Evolutionary conservation across 805 yeast species (phyloP).

Genomic region (Saccharomyces mikatae): DNA sequence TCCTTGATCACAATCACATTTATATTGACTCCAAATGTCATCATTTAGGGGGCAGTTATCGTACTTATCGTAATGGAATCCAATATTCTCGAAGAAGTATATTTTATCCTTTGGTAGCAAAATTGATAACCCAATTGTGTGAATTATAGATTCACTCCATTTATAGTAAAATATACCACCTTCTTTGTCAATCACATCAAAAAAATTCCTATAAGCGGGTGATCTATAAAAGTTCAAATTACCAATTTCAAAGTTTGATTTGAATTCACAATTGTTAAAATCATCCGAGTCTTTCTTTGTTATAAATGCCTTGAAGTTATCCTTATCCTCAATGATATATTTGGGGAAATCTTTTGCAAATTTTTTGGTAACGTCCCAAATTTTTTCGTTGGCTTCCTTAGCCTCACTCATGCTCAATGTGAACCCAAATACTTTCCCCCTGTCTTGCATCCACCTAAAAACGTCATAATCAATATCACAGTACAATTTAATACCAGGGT

Average conservation of each 20-base stretch:
- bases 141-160: slow-evolving; percentile 85
- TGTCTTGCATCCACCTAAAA: slow-evolving; percentile 67
- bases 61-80: slow-evolving; percentile 65
- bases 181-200: slow-evolving; percentile 52
- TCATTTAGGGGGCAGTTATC: slow-evolving; percentile 65
- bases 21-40: slow-evolving; percentile 43
- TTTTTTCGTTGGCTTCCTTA: slow-evolving; percentile 56
- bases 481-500: slow-evolving; percentile 64
- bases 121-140: slow-evolving; percentile 65
- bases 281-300: slow-evolving; percentile 32
- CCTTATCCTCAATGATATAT: slow-evolving; percentile 45
- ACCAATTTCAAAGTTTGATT: slow-evolving; percentile 76
- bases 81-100: slow-evolving; percentile 67
- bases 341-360: slow-evolving; percentile 52
- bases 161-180: slow-evolving; percentile 81
- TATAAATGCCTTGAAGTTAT: slow-evolving; percentile 59
- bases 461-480: slow-evolving; percentile 72
- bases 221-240: slow-evolving; percentile 61
- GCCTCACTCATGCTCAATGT: slow-evolving; percentile 61
- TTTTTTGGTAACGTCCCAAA: slow-evolving; percentile 61
- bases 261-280: slow-evolving; percentile 76
- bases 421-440: slow-evolving; percentile 61
- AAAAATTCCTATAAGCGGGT: slow-evolving; percentile 54
- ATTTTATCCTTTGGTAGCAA: slow-evolving; percentile 53
- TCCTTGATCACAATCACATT: slow-evolving; percentile 65